These are phyloP conservation scores for Solanum sparsipilum DNA, from an alignment of 257 asterid species.

Conservation along the genomic window DNA sequence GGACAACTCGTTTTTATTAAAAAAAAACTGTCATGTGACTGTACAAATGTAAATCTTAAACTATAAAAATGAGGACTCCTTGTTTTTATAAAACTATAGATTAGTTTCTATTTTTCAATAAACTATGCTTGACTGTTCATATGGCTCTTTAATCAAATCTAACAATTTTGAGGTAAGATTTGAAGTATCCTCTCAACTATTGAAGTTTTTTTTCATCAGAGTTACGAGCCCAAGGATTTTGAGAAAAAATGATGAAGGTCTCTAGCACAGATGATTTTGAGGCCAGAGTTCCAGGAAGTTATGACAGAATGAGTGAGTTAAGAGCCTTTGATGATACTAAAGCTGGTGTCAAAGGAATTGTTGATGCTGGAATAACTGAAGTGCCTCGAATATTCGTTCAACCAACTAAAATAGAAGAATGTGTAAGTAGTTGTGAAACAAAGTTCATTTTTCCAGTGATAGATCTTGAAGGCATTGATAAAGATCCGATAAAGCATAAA, in stretches of 20 bases:
- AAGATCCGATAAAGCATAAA: neutral
- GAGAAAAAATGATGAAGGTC: neutral
- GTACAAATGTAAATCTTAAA: neutral
- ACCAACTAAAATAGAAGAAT: neutral
- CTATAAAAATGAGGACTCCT: neutral
- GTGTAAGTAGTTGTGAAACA: neutral
- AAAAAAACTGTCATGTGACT: neutral
- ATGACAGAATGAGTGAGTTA: constrained; percentile 21
- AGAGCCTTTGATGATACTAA: constrained; percentile 37
- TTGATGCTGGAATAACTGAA: constrained; percentile 23
- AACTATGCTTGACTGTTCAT: neutral
- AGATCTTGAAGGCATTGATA: constrained; percentile 17
- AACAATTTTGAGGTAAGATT: neutral
- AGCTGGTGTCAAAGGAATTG: constrained; percentile 46
- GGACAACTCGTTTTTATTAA: neutral
- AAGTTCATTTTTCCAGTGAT: constrained; percentile 18
- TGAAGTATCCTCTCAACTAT: neutral
- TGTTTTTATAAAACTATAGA: neutral
- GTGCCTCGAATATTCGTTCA: constrained; percentile 32
- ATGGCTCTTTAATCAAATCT: neutral
- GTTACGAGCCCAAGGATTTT: neutral
- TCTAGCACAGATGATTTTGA: neutral
- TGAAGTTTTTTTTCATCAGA: neutral
- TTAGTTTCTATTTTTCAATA: neutral
- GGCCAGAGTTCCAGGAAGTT: neutral